Base-by-base conservation (phyloP, 192 early-diverging fungal genomes). In the Coemansia sp. region DNA sequence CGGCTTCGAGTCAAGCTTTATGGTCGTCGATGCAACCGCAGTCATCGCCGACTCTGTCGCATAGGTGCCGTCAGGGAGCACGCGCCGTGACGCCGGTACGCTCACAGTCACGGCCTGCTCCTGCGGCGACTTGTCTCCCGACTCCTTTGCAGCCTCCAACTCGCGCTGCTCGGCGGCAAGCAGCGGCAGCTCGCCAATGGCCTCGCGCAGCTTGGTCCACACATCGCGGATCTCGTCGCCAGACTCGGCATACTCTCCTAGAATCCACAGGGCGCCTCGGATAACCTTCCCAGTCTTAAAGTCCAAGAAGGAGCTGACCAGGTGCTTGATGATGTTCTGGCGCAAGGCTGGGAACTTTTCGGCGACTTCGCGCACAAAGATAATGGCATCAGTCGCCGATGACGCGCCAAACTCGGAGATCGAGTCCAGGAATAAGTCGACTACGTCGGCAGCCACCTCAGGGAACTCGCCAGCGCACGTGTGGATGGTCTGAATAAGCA, bases 401-500 rank as follows among this genome's bases (percentile, higher is more conserved):
- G 94, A 88, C 55, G 91, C 89, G 79, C 92, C 91, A 47, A 91
- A 88, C 53, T 99, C 96, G 28, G 90, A 88, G 57, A 98, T 79
- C 76, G 95, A 98, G 75, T 95, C 94, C 89, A 98, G 93, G 64
- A 82, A 82, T 45, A 99, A 82, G 21, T 95, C 93, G 25, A 98
- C 96, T 7, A 97, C 97, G 63, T 88, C 91, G n/a, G 94, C 89
- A 10, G 97, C 97, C 23, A 98, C 93, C 68, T 96, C 92, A 25
- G 93, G 93, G 83, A 97, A 98, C 76, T 92, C 90, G 64, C 95
- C 93, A 18, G 97, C 97, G 80, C 94, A 97, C 2, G 85, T 66
- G 77, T 99, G 96, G 72, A 99, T 96, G 16, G 97, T 89, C 75
- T 95, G 94, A 68, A 99, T 97, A 55, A 99, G 83, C 59, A 98